phyloP scores from a whole-genome alignment of 75 land plant species.

The Adiantum capillusveneris region DNA sequence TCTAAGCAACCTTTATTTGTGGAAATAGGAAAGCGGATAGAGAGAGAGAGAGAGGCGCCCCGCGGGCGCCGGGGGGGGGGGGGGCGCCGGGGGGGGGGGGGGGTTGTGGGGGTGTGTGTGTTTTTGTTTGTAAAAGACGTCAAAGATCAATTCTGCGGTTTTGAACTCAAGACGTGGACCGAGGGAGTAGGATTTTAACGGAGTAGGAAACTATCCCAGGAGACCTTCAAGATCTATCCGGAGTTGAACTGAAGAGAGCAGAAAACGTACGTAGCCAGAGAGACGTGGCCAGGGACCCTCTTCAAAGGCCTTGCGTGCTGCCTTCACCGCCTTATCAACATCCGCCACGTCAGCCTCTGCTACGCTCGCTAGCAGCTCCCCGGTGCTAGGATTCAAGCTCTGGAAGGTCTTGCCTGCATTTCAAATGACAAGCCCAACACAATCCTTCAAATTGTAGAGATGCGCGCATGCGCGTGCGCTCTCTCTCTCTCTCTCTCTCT shows the following conservation, averaged over 20 bases:
- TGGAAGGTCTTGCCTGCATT: conserved; percentile 38
- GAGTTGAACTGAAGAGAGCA: neutral
- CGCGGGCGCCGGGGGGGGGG: too few relatives aligned
- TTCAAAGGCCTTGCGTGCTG: conserved; percentile 39
- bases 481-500: too few relatives aligned
- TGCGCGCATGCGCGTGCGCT: too few relatives aligned
- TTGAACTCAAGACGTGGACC: too few relatives aligned
- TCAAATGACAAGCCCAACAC: neutral
- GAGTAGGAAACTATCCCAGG: too few relatives aligned
- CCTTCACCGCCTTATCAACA: conserved; percentile 44
- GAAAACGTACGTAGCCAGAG: conserved; percentile 25
- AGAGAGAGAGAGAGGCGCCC: too few relatives aligned
- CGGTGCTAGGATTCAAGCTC: conserved; percentile 27
- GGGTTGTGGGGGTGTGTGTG: too few relatives aligned
- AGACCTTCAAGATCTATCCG: neutral
- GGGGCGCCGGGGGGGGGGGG: too few relatives aligned
- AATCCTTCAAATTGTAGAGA: neutral
- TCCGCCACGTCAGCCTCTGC: conserved; percentile 61
- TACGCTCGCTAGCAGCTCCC: conserved; percentile 27
- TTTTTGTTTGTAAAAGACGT: neutral
- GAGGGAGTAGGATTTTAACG: neutral
- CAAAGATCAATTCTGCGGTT: too few relatives aligned
- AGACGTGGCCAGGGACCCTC: conserved; percentile 39
- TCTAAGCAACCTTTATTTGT: too few relatives aligned
- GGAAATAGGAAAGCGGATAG: too few relatives aligned